These are phyloP conservation scores for Heracleum sosnowskyi DNA, from an alignment of 129 eudicot genomes.

Conservation along the genomic window DNA sequence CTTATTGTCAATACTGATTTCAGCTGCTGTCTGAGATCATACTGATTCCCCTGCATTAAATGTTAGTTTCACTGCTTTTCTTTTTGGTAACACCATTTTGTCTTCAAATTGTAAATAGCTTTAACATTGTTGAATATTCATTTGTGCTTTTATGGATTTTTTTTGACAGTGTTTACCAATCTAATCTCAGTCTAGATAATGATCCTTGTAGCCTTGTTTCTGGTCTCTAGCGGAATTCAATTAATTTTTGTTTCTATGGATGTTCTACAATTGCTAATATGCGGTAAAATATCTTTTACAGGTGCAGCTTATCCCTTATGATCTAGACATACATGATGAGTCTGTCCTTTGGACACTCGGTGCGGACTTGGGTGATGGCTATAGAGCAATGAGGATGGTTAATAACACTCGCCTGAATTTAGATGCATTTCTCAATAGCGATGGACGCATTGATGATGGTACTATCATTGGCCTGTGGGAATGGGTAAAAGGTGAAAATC, in stretches of 20 bases:
- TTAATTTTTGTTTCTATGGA: background rate
- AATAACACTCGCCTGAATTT: slow-evolving; percentile 63
- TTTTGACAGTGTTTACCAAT: background rate
- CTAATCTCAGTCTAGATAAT: background rate
- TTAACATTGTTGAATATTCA: too few species aligned
- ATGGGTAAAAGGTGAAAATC: slow-evolving; percentile 78
- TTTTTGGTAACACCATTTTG: background rate
- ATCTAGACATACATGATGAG: slow-evolving; percentile 60
- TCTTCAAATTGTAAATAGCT: background rate
- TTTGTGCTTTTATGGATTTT: too few species aligned
- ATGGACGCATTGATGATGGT: slow-evolving; percentile 41
- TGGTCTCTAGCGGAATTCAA: too few species aligned
- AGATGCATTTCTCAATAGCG: slow-evolving; percentile 67
- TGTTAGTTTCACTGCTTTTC: background rate
- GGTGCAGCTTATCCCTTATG: slow-evolving; percentile 66
- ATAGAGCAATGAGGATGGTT: slow-evolving; percentile 71
- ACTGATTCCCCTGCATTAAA: too few species aligned
- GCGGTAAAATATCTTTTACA: slow-evolving; percentile 16
- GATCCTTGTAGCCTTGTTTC: background rate
- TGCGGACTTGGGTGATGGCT: slow-evolving; percentile 70
- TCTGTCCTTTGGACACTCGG: slow-evolving; percentile 83
- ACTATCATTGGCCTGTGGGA: slow-evolving; percentile 49
- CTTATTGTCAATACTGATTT: background rate
- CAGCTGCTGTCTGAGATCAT: too few species aligned
- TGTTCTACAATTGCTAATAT: background rate